Evolutionary conservation across 179 eudicot genomes (phyloP).

Genomic region (Camellia oleifera): DNA sequence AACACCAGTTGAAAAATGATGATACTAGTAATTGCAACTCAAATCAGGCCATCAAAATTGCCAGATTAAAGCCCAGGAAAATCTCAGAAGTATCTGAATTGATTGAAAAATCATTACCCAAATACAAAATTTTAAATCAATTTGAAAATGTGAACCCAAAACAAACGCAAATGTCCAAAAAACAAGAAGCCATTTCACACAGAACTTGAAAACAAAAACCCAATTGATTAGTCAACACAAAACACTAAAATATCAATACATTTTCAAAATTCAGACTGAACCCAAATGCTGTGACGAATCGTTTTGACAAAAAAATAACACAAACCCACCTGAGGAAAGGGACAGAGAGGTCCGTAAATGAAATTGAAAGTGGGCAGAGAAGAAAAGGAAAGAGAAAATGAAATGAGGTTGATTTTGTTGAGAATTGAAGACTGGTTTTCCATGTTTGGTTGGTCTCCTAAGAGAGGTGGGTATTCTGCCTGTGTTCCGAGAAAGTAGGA

Average conservation of each 20-base stretch:
- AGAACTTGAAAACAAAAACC: too few relatives aligned
- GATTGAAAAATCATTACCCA: background rate
- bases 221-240: background rate
- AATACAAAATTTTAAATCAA: background rate
- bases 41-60: background rate
- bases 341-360: background rate
- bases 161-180: background rate
- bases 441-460: slow-evolving; percentile 17
- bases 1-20: background rate
- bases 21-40: background rate
- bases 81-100: background rate
- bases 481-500: slow-evolving; percentile 13
- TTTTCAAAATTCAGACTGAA: slow-evolving; percentile 1
- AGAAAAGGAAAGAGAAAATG: background rate
- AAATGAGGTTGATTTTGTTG: background rate
- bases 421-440: slow-evolving; percentile 9
- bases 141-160: background rate
- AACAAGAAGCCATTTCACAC: too few relatives aligned
- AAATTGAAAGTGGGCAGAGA: background rate
- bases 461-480: slow-evolving; percentile 4
- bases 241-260: background rate
- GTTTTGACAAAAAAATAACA: background rate
- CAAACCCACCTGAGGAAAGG: slow-evolving; percentile 16
- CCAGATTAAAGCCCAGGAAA: background rate
- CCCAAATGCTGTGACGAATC: background rate